phyloP scores from a whole-genome alignment of 75 land plant genomes.

The Cryptomeria japonica region DNA sequence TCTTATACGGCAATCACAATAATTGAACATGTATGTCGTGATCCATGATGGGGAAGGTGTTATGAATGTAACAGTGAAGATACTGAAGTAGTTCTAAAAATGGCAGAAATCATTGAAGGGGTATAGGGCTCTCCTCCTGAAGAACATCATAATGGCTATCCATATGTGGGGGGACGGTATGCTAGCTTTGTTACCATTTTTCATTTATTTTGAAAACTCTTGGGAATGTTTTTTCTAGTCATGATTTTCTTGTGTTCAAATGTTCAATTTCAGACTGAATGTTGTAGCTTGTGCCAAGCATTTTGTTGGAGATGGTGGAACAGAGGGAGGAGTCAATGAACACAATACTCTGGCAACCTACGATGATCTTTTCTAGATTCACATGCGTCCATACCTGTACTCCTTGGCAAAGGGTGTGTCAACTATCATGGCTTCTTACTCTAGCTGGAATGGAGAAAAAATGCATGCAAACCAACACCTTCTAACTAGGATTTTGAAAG shows the following conservation, averaged over 20 bases:
- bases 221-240: not conserved
- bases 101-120: constrained; percentile 62
- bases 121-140: constrained; percentile 72
- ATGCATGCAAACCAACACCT: constrained; percentile 60
- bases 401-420: constrained; percentile 74
- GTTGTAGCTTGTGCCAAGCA: constrained; percentile 94
- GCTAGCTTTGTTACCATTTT: not conserved
- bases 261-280: constrained; percentile 49
- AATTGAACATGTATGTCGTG: constrained; percentile 58
- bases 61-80: constrained; percentile 89
- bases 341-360: constrained; percentile 54
- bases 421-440: constrained; percentile 85
- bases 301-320: constrained; percentile 97
- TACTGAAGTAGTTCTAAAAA: constrained; percentile 56
- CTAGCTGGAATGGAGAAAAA: constrained; percentile 84
- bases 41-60: constrained; percentile 94
- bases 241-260: not conserved
- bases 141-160: constrained; percentile 62
- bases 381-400: constrained; percentile 79
- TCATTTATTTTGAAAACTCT: not conserved
- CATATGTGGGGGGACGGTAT: constrained; percentile 72
- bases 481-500: constrained; percentile 59
- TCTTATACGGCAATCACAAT: not conserved
- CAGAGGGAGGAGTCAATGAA: constrained; percentile 67
- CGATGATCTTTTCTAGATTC: constrained; percentile 57